A percentile compares a stretch with the other conserved stretches of the same genome.
phyloP scores from a whole-genome alignment of 2,329 filamentous ascomycete genomes.

The Colletotrichum sublineola region DNA sequence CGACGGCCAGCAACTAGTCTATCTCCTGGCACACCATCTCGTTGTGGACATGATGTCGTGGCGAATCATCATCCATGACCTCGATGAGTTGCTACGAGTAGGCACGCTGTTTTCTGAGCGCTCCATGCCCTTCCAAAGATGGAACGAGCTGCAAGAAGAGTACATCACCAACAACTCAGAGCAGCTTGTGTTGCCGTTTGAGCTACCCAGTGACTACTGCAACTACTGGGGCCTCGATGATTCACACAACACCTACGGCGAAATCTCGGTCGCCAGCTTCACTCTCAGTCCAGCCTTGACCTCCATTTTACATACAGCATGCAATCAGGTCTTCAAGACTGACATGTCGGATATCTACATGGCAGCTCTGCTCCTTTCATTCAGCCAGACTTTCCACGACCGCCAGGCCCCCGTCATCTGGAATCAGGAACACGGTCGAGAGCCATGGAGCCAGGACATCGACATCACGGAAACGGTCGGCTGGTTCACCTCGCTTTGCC shows the following conservation, averaged over 20 bases:
- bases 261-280: conserved; percentile 58
- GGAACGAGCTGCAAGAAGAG: conserved; percentile 61
- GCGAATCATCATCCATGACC: conserved; percentile 63
- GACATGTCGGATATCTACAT: conserved; percentile 68
- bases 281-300: conserved; percentile 58
- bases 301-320: conserved; percentile 56
- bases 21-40: conserved; percentile 65
- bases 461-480: conserved; percentile 70
- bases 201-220: conserved; percentile 55
- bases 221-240: conserved; percentile 63
- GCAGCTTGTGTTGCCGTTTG: conserved; percentile 53
- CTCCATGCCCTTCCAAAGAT: conserved; percentile 63
- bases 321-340: conserved; percentile 62
- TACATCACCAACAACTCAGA: conserved; percentile 51
- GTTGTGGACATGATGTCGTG: conserved; percentile 66
- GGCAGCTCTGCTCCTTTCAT: conserved; percentile 67
- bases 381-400: conserved; percentile 67
- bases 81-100: conserved; percentile 62
- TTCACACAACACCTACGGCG: conserved; percentile 60
- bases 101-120: conserved; percentile 60
- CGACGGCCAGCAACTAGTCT: conserved; percentile 62
- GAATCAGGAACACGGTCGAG: conserved; percentile 66
- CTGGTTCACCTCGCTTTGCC: conserved; percentile 71
- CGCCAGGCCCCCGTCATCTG: conserved; percentile 65
- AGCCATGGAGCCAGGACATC: conserved; percentile 58